A percentile compares a stretch with the other conserved stretches of the same genome.
phyloP scores from a whole-genome alignment of 1,284 basidiomycete species.

The Xerocomus amazonicus region DNA sequence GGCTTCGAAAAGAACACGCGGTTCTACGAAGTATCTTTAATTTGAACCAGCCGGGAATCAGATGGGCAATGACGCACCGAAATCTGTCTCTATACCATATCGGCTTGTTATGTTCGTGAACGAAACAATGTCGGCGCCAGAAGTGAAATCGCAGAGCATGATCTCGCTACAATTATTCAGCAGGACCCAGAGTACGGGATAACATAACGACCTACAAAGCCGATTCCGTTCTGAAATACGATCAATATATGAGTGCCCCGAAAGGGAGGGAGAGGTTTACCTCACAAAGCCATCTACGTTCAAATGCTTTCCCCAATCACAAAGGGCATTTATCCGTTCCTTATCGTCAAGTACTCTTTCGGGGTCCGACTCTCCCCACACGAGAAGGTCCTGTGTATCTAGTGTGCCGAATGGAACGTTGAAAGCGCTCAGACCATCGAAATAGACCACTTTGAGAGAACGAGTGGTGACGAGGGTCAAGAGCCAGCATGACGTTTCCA shows the following conservation, averaged over 20 bases:
- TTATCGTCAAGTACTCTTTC: neutral
- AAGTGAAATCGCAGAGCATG: neutral
- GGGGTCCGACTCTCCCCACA: neutral
- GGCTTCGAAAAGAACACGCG: neutral
- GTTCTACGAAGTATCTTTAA: neutral
- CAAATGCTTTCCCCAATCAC: neutral
- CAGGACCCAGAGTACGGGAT: neutral
- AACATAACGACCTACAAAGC: neutral
- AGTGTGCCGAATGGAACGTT: neutral
- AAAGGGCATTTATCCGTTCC: neutral
- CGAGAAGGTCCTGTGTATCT: neutral
- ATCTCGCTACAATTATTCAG: neutral
- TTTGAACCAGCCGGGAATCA: neutral
- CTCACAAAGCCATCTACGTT: neutral
- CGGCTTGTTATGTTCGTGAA: neutral
- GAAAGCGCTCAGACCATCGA: neutral
- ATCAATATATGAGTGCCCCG: neutral
- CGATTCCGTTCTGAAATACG: neutral
- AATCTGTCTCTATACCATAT: neutral
- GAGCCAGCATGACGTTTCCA: neutral
- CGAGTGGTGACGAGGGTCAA: neutral
- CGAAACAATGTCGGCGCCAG: neutral
- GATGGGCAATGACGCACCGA: neutral
- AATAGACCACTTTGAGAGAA: neutral
- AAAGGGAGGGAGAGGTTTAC: neutral